Evolutionary conservation across 192 early-diverging fungal genomes (phyloP), one percentile per base, ranked within the genome.

Genomic region (Gonapodya prolifera): DNA sequence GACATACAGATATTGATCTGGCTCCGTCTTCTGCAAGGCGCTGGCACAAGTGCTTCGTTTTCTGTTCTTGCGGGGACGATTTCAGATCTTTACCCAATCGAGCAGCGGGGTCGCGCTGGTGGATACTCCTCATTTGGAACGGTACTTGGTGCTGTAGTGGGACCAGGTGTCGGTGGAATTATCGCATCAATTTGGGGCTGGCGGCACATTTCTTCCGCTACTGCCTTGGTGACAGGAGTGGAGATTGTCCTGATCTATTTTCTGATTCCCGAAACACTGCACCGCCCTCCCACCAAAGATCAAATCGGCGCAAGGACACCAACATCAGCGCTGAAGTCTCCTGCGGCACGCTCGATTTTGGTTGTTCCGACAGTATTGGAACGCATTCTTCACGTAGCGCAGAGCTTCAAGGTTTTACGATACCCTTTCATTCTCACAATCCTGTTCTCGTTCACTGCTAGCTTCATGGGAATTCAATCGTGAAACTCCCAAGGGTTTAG

Each of bases 91-190:
- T 89, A 85, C 75, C 82, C 82, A 8, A 83, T 81, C 32, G 78
- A 82, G 33, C 80, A 86, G 75, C 84, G 86, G 28, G 88, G 88
- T 1, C 84, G 82, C 2, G 88, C 88, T 30, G 77, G 86, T 73
- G 85, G 86, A 0, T 81, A 84, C 30, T 87, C 85, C 80, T 85
- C 82, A 23, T 34, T 87, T 34, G 88, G 86, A 0, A 82, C 84
- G n/a, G 69, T 89, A 74, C 69, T 89, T 8, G 86, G 85, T 0
- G 86, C 88, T 0, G 80, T 83, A 16, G 61, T 89, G 1, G 88
- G 88, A 0, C 86, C 88, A 28, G 78, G 86, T 34, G 79, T 89
- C 75, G 88, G 88, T 17, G 88, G 88, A 1, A 85, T 85, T 33
- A 80, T 86, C 31, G 83, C 85, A 0, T 76, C 87, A 69, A 74